Conservation (phyloP, 169 alveolate genomes). For the Haemoproteus tartakovskyi region DNA sequence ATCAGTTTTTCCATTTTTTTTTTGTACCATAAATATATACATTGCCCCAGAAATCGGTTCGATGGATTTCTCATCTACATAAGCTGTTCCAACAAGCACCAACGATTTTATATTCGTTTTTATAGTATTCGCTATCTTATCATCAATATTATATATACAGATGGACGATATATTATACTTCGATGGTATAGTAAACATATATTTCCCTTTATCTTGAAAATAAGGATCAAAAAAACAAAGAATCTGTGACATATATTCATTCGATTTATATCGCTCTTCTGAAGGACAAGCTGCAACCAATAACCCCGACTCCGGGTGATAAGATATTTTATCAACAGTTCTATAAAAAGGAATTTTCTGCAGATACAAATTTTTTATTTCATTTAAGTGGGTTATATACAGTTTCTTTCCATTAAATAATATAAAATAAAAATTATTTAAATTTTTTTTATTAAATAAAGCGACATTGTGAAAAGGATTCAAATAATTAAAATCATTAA, state of each 20-base stretch:
- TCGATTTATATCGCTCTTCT: constrained; percentile 54
- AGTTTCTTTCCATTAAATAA: constrained; percentile 30
- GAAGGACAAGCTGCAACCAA: constrained; percentile 38
- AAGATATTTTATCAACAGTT: constrained; percentile 57
- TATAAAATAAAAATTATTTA: constrained; percentile 36
- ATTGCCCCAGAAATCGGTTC: constrained; percentile 57
- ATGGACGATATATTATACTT: constrained; percentile 46
- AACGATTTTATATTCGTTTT: constrained; percentile 4
- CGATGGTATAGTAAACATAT: constrained; percentile 40
- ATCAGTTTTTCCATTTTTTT: constrained; percentile 33
- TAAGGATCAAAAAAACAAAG: constrained; percentile 51
- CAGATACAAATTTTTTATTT: constrained; percentile 16
- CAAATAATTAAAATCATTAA: constrained; percentile 50
- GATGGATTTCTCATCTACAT: constrained; percentile 14
- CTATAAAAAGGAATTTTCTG: constrained; percentile 60
- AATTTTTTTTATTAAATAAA: constrained; percentile 37
- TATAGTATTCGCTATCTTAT: neutral
- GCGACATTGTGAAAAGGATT: constrained; percentile 44
- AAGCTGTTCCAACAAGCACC: constrained; percentile 45
- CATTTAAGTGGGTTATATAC: constrained; percentile 37
- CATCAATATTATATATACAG: constrained; percentile 11
- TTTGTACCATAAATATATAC: constrained; percentile 34
- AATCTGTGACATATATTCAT: constrained; percentile 49
- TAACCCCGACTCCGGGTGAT: constrained; percentile 39
- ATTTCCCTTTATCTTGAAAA: constrained; percentile 31